Conservation (phyloP, 2,329 filamentous ascomycete genomes). For the Xylaria sp. region DNA sequence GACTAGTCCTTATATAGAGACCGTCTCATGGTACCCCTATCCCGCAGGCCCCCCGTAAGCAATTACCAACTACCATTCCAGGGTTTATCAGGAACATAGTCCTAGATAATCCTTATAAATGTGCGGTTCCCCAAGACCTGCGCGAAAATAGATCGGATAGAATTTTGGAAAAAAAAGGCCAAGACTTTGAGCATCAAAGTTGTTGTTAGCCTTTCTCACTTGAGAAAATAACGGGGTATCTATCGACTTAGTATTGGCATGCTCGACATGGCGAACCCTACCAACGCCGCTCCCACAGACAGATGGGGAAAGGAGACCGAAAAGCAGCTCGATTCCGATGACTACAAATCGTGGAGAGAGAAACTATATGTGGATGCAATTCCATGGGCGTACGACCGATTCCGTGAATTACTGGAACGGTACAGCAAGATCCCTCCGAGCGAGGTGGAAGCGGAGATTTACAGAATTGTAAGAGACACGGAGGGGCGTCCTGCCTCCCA, state of each 20-base stretch:
- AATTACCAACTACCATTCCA: neutral
- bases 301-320: conserved; percentile 18
- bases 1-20: no score
- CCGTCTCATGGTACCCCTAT: no score
- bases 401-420: conserved; percentile 9
- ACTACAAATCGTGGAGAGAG: neutral
- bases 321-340: neutral
- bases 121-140: neutral
- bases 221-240: neutral
- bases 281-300: neutral
- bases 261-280: conserved; percentile 1
- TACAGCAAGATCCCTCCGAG: conserved; percentile 7
- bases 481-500: neutral
- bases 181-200: neutral
- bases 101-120: neutral
- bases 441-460: conserved; percentile 8
- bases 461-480: conserved; percentile 14
- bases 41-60: no score
- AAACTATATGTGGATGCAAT: conserved; percentile 3
- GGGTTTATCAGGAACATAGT: neutral
- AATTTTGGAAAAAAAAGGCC: neutral
- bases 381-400: conserved; percentile 8
- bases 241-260: no score
- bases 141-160: neutral
- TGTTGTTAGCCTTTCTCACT: neutral